phyloP scores from a whole-genome alignment of 495 filamentous ascomycete species.

The Massariosphaeria phaeospora region DNA sequence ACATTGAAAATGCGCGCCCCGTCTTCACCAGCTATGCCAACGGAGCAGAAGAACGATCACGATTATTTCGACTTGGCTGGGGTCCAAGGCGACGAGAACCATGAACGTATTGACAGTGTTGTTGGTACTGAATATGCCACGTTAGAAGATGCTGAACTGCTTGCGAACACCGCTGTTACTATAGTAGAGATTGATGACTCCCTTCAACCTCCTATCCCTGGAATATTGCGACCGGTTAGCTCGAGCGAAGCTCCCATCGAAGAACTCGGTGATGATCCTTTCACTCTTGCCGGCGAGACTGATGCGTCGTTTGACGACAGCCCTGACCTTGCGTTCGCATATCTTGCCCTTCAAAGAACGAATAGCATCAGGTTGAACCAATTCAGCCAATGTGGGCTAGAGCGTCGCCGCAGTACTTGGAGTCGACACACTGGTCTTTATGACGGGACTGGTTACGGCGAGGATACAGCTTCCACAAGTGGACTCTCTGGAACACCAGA shows the following conservation, averaged over 20 bases:
- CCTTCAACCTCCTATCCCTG: background rate
- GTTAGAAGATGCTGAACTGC: too few relatives aligned
- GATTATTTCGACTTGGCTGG: slow-evolving; percentile 3
- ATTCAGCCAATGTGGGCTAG: background rate
- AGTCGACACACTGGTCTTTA: slow-evolving; percentile 13
- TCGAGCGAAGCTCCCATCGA: background rate
- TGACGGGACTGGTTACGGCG: slow-evolving; percentile 17
- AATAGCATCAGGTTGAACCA: background rate
- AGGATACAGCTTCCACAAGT: background rate
- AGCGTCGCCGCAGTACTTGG: slow-evolving; percentile 15
- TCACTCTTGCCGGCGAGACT: background rate
- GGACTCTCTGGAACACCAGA: background rate
- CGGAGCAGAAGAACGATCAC: background rate
- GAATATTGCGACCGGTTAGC: background rate
- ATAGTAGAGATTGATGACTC: background rate
- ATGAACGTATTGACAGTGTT: background rate
- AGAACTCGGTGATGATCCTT: background rate
- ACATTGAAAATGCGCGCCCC: slow-evolving; percentile 2
- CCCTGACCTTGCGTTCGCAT: background rate
- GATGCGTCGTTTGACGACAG: background rate
- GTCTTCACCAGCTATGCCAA: background rate
- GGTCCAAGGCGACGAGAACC: background rate
- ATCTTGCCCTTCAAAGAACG: slow-evolving; percentile 2
- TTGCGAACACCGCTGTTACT: too few relatives aligned
- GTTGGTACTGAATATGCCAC: too few relatives aligned